Base-by-base conservation (phyloP, 2,329 filamentous ascomycete species). In the Fusarium sarcochroum region DNA sequence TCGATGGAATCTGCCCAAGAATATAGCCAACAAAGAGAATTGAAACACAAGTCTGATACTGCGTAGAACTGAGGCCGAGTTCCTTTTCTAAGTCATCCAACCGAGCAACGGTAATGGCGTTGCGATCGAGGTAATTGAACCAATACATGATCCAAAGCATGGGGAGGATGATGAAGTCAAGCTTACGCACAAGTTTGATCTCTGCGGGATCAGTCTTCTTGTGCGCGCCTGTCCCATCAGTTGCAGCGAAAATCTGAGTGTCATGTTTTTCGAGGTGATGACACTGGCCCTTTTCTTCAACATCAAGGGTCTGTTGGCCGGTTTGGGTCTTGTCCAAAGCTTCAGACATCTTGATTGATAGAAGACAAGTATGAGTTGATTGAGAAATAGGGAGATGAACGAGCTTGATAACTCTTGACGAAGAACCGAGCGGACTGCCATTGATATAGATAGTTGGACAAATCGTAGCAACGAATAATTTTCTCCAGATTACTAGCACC, bases 101-200 rank as follows among this genome's bases (percentile, higher is more conserved):
- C 38, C 82, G 79, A 3, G 86, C 87, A 18, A 86, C 84, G 3
- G 87, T 86, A 61, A 89, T 87, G 52, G 88, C 85, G 55, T 86
- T 86, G 17, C 84, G 78, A 60, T 87, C 84, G 13, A 84, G 77
- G 40, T 78, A 80, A 37, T 79, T 79, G 37, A 80, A 68, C 35
- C 79, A 79, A 50, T 83, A 83, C 75, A 83, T 81, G 23, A 77
- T 57, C 63, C 77, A 79, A 2, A 79, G 66, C 35, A 77, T 77
- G 0, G 77, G 77, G 14, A 46, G 35, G 15, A 40, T 71, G 9
- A 72, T 59, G 51, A 52, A 62, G 7, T 72, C 68, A 4, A 72
- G 56, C 49, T 72, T 72, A 5, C 30, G 59, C 6, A 72, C 69
- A 7, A 72, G 54, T 3, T 57, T 62, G 18, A 72, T 72, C 34